phyloP scores from a whole-genome alignment of 2,329 filamentous ascomycete species.

The Colletotrichum lindemuthianum region DNA sequence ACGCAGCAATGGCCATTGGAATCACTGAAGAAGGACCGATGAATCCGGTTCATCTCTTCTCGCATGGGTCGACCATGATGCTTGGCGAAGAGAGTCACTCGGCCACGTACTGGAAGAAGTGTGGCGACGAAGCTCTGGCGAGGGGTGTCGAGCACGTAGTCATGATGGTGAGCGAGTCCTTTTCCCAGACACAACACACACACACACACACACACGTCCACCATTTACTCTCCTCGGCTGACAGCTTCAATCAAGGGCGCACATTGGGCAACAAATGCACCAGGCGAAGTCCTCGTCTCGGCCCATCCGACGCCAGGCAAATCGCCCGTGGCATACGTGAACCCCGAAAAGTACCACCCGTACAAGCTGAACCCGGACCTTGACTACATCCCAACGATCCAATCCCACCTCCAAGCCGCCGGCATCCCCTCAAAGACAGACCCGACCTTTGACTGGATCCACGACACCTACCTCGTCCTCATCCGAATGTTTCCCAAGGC shows the following conservation, averaged over 20 bases:
- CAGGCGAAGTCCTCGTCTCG: constrained; percentile 67
- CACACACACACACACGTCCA: constrained; percentile 10
- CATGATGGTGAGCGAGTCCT: constrained; percentile 66
- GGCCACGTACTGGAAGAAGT: constrained; percentile 72
- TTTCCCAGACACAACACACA: background rate
- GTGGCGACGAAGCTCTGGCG: constrained; percentile 69
- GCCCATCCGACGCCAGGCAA: constrained; percentile 70
- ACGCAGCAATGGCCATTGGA: constrained; percentile 22
- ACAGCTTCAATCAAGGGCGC: constrained; percentile 57
- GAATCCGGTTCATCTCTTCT: constrained; percentile 73
- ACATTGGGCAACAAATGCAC: constrained; percentile 68
- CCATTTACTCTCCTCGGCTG: background rate
- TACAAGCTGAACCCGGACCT: constrained; percentile 72
- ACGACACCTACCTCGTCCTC: constrained; percentile 75
- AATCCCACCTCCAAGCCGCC: constrained; percentile 58
- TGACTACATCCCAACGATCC: constrained; percentile 56
- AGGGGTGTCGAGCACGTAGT: constrained; percentile 70
- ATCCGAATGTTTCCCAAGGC: constrained; percentile 74
- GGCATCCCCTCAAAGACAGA: constrained; percentile 66
- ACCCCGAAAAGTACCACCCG: constrained; percentile 70
- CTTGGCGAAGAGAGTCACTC: constrained; percentile 70
- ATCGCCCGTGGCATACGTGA: constrained; percentile 72
- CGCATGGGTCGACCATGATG: constrained; percentile 79
- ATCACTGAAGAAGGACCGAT: constrained; percentile 21
- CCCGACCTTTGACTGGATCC: constrained; percentile 74